A percentile compares a stretch with the other conserved stretches of the same genome.
Conservation (phyloP, 2,329 filamentous ascomycete genomes). For the Cladosporium colombiae region DNA sequence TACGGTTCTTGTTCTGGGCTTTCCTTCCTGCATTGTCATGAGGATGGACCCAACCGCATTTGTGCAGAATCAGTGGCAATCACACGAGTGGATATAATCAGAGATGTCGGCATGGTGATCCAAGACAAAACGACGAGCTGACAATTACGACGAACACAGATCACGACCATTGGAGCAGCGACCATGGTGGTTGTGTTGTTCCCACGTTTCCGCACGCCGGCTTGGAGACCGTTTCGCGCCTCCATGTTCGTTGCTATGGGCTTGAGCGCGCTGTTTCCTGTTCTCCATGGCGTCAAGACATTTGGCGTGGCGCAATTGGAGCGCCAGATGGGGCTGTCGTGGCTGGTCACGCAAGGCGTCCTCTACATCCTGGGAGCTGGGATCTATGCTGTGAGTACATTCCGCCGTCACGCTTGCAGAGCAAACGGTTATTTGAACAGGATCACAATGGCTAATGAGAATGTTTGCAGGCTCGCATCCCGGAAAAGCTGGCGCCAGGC, state of each 20-base stretch:
- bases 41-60: neutral
- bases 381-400: slow-evolving; percentile 72
- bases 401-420: too few relatives aligned
- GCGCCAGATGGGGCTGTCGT: slow-evolving; percentile 74
- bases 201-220: slow-evolving; percentile 79
- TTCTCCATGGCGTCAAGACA: slow-evolving; percentile 71
- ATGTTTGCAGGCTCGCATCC: slow-evolving; percentile 65
- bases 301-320: slow-evolving; percentile 69
- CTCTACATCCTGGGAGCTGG: slow-evolving; percentile 84
- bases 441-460: neutral
- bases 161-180: slow-evolving; percentile 72
- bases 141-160: slow-evolving; percentile 53
- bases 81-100: neutral
- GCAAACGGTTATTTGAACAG: too few relatives aligned
- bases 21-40: neutral
- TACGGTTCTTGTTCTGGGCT: too few relatives aligned
- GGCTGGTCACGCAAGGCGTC: slow-evolving; percentile 75
- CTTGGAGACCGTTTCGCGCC: slow-evolving; percentile 81
- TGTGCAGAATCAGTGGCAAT: neutral
- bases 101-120: neutral
- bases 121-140: neutral
- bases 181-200: slow-evolving; percentile 77
- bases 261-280: slow-evolving; percentile 77
- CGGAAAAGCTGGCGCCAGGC: slow-evolving; percentile 77
- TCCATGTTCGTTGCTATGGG: slow-evolving; percentile 87